phyloP scores from a whole-genome alignment of 2,329 filamentous ascomycete genomes.

The Botrytis aclada region DNA sequence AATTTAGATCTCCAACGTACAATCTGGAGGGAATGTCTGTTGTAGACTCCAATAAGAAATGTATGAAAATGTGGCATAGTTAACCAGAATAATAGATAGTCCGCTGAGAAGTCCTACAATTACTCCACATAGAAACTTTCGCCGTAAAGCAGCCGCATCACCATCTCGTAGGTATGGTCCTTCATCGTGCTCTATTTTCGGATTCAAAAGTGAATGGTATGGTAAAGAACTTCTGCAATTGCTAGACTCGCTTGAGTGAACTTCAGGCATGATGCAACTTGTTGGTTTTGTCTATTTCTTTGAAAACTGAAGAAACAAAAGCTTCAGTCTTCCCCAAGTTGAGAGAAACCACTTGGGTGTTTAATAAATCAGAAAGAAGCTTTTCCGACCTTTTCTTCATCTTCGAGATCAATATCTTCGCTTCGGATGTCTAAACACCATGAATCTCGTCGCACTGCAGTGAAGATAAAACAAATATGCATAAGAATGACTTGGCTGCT shows the following conservation, averaged over 20 bases:
- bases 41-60: not conserved
- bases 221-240: not conserved
- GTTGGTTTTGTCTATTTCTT: not conserved
- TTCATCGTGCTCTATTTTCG: conserved; percentile 1
- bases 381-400: not conserved
- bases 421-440: not conserved
- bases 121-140: not conserved
- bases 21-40: not conserved
- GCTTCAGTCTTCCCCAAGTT: not conserved
- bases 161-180: not conserved
- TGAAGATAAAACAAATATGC: not conserved
- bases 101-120: not conserved
- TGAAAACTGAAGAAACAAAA: not conserved
- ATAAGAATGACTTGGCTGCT: not conserved
- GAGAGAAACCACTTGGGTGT: not conserved
- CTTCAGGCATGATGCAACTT: not conserved
- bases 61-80: not conserved
- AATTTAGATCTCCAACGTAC: not conserved
- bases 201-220: not conserved
- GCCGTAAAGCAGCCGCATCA: not conserved
- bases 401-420: not conserved
- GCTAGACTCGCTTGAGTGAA: not conserved
- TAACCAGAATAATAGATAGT: not conserved
- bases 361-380: not conserved
- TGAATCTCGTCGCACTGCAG: not conserved